phyloP scores from a whole-genome alignment of 495 filamentous ascomycete species.

The Trichoderma asperelloides region DNA sequence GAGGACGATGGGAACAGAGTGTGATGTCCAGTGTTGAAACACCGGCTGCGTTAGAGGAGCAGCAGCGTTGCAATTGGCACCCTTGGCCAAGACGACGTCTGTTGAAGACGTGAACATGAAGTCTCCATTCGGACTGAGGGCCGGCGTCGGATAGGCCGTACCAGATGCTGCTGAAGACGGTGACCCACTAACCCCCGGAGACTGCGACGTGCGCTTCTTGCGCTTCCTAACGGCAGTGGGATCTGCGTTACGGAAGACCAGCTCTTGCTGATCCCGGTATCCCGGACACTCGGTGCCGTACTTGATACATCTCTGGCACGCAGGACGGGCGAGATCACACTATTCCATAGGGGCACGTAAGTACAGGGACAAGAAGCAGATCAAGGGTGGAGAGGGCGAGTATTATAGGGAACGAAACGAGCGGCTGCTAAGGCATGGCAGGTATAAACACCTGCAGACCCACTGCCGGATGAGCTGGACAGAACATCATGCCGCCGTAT shows the following conservation, averaged over 20 bases:
- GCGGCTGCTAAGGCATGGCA: no score
- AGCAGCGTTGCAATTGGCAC: neutral
- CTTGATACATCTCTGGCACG: slow-evolving; percentile 14
- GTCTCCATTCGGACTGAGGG: neutral
- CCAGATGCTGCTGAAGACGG: neutral
- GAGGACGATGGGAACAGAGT: slow-evolving; percentile 7
- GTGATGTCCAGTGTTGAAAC: neutral
- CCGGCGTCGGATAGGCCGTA: neutral
- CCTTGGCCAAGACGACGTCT: neutral
- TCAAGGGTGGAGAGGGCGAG: neutral
- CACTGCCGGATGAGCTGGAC: neutral
- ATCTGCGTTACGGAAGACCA: slow-evolving; percentile 12
- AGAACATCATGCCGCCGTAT: no score
- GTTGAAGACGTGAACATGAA: neutral
- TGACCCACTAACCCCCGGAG: neutral
- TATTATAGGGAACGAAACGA: neutral
- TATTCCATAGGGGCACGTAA: neutral
- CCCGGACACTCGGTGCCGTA: slow-evolving; percentile 12
- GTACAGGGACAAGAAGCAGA: neutral
- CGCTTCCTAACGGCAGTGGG: neutral
- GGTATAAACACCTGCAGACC: no score
- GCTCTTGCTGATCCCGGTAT: slow-evolving; percentile 12
- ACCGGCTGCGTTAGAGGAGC: neutral
- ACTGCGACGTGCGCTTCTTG: neutral
- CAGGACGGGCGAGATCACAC: slow-evolving; percentile 13